These are phyloP conservation scores for Shiraia sp. DNA, from an alignment of 2,329 filamentous ascomycete species.

Conservation along the genomic window DNA sequence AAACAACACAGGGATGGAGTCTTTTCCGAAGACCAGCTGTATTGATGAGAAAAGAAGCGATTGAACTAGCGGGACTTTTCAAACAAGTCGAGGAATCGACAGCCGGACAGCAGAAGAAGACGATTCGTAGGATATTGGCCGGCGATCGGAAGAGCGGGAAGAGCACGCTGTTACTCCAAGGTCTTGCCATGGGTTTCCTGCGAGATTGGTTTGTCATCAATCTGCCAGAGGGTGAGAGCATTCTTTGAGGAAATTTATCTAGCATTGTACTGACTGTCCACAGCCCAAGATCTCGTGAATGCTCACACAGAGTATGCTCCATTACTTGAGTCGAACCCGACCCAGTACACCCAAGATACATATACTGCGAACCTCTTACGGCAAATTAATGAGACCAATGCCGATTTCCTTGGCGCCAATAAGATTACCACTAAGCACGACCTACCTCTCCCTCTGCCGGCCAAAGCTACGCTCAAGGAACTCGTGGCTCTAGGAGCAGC, in stretches of 20 bases:
- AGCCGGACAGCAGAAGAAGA: conserved; percentile 56
- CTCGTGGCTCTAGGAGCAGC: conserved; percentile 70
- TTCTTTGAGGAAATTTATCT: neutral
- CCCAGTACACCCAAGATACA: conserved; percentile 74
- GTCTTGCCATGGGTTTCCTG: conserved; percentile 77
- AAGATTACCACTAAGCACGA: conserved; percentile 58
- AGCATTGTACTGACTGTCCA: conserved; percentile 15
- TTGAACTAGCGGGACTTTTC: conserved; percentile 63
- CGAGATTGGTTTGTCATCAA: conserved; percentile 88
- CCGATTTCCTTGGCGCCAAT: conserved; percentile 61
- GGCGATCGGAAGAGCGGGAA: conserved; percentile 81
- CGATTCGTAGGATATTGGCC: conserved; percentile 67
- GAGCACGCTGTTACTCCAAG: conserved; percentile 83
- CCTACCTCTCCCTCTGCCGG: conserved; percentile 63
- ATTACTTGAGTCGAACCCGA: conserved; percentile 58
- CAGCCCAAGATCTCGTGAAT: conserved; percentile 79
- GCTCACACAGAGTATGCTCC: conserved; percentile 80
- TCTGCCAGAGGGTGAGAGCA: conserved; percentile 77
- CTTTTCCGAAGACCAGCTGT: conserved; percentile 82
- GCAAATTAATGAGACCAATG: conserved; percentile 74
- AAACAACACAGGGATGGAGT: conserved; percentile 83
- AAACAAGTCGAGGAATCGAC: conserved; percentile 60
- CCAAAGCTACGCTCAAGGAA: conserved; percentile 65
- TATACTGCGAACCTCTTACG: conserved; percentile 77
- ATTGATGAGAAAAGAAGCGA: conserved; percentile 77